A percentile compares a stretch with the other conserved stretches of the same genome.
Conservation (phyloP, 1,284 basidiomycete species). For the Leccinum solheimii region DNA sequence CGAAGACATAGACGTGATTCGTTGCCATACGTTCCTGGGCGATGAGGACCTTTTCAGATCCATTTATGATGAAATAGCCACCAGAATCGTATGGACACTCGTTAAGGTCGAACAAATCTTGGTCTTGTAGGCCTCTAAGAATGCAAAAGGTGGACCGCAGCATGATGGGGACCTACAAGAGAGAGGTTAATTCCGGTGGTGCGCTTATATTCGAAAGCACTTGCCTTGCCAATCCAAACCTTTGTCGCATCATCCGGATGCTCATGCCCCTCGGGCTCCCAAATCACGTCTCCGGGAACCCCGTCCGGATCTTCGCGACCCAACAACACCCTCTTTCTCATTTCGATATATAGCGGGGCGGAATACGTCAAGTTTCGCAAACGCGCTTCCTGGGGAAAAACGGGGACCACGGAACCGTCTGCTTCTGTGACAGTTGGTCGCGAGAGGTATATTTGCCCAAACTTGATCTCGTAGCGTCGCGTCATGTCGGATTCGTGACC, state of each 20-base stretch:
- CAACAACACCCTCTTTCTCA: constrained; percentile 83
- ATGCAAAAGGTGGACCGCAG: constrained; percentile 95
- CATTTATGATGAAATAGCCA: constrained; percentile 99
- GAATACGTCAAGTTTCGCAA: constrained; percentile 95
- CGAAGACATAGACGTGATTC: constrained; percentile 99
- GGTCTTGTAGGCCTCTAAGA: constrained; percentile 76
- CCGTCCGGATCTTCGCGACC: constrained; percentile 84
- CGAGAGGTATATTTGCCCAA: constrained; percentile 97
- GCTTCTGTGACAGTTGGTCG: constrained; percentile 94
- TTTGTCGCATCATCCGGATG: constrained; percentile 70
- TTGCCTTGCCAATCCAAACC: constrained; percentile 94
- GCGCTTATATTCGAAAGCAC: constrained; percentile 26
- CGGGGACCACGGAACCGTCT: constrained; percentile 89
- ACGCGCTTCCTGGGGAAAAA: constrained; percentile 98
- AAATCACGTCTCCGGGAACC: constrained; percentile 77
- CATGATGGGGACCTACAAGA: constrained; percentile 91
- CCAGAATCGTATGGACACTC: constrained; percentile 99
- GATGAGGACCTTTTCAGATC: constrained; percentile 98
- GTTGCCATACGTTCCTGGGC: constrained; percentile 99
- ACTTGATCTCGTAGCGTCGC: constrained; percentile 95
- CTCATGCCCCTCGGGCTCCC: constrained; percentile 77
- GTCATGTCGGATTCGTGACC: constrained; percentile 80
- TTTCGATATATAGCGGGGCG: constrained; percentile 95
- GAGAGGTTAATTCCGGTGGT: constrained; percentile 11
- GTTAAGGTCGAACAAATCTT: constrained; percentile 86